Percentiles rank a stretch among this genome's conserved stretches.
Evolutionary conservation across 169 alveolate genomes (phyloP).

Genomic region (Blepharisma undulans): DNA sequence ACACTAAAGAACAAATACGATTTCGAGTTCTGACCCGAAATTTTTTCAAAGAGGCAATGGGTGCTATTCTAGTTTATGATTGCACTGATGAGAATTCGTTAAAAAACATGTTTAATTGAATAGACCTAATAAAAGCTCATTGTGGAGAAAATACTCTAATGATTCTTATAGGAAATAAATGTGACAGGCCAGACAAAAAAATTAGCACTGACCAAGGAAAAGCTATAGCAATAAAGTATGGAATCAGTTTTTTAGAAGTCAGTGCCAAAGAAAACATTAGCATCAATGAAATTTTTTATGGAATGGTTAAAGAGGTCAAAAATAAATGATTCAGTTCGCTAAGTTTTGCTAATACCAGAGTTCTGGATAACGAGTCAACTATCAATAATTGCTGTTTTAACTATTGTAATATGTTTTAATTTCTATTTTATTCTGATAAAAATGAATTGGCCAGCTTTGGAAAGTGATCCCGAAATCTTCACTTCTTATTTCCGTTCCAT

Average conservation of each 20-base stretch:
- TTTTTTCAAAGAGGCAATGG: background rate
- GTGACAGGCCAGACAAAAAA: background rate
- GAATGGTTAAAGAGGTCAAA: background rate
- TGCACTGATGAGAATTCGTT: background rate
- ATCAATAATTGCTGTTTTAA: background rate
- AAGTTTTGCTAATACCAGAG: background rate
- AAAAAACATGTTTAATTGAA: background rate
- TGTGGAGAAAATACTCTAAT: background rate
- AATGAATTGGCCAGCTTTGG: constrained; percentile 76
- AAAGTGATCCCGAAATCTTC: constrained; percentile 77
- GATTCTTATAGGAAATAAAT: background rate
- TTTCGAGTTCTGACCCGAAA: background rate
- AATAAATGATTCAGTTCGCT: background rate
- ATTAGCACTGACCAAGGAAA: background rate
- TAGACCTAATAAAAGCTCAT: background rate
- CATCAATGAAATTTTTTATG: background rate
- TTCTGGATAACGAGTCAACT: background rate
- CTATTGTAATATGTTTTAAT: background rate
- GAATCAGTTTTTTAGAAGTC: background rate
- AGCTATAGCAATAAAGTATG: background rate
- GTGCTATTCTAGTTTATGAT: background rate
- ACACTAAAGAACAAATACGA: background rate
- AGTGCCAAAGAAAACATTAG: background rate
- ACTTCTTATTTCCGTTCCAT: constrained; percentile 64
- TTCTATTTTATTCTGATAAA: constrained; percentile 11